Evolutionary conservation across 164 flowering plant species (phyloP).

Genomic region (Saururus chinensis): DNA sequence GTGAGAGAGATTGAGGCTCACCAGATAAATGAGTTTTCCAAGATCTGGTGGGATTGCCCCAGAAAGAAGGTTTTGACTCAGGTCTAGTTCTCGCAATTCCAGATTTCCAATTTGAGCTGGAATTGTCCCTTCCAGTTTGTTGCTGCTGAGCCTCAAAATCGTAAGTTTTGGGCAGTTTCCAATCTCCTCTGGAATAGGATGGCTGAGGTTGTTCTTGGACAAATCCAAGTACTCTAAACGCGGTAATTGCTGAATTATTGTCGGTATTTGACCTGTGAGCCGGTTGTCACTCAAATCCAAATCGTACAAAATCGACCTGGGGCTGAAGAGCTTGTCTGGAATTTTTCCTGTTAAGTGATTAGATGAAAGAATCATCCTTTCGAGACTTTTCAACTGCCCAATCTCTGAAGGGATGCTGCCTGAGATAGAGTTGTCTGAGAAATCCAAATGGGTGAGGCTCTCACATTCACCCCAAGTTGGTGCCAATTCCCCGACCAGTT

Average conservation of each 20-base stretch:
- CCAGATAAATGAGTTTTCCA: conserved; percentile 12
- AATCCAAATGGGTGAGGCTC: conserved; percentile 6
- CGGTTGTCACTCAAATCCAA: conserved; percentile 20
- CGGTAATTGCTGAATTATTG: conserved; percentile 7
- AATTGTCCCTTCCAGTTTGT: conserved; percentile 14
- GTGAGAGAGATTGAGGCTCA: conserved; percentile 16
- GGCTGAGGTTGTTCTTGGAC: conserved; percentile 13
- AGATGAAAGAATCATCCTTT: conserved; percentile 11
- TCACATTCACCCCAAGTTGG: conserved; percentile 12
- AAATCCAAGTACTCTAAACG: conserved; percentile 14
- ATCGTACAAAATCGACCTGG: conserved; percentile 6
- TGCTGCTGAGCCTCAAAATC: conserved; percentile 13
- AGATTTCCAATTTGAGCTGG: conserved; percentile 20
- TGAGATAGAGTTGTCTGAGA: conserved; percentile 13
- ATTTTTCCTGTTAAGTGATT: conserved; percentile 16
- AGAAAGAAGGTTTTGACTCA: conserved; percentile 16
- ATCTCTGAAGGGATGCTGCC: conserved; percentile 16
- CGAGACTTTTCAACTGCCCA: conserved; percentile 7
- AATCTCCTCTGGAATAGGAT: too few relatives aligned
- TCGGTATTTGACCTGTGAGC: conserved; percentile 17
- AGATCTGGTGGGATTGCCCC: conserved; percentile 16
- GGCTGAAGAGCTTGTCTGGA: conserved; percentile 16
- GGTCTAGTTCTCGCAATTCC: conserved; percentile 9
- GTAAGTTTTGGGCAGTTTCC: too few relatives aligned
- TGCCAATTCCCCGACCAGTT: conserved; percentile 12